These are phyloP conservation scores for Pugionium cornutum DNA, from an alignment of 345 rosid species.

Conservation along the genomic window DNA sequence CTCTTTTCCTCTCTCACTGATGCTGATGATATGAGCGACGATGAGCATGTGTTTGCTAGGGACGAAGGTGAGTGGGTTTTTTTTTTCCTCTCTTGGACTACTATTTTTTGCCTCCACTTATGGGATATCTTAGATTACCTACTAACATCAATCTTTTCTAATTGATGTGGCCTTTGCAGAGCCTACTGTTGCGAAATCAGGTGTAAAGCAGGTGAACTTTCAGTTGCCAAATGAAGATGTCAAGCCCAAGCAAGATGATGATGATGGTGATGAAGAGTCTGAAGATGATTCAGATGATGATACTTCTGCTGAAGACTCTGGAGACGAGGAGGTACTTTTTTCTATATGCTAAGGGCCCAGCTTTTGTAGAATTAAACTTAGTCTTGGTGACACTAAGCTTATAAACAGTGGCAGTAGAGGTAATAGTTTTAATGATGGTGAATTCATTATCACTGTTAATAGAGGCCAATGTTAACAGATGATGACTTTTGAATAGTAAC, in stretches of 20 bases:
- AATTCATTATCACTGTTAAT: no score
- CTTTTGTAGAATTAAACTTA: constrained; percentile 5
- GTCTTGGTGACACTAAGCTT: neutral
- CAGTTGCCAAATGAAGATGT: constrained; percentile 46
- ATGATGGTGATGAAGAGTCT: constrained; percentile 40
- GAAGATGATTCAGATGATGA: constrained; percentile 33
- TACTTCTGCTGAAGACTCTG: constrained; percentile 28
- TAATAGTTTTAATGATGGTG: neutral
- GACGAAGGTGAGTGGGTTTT: constrained; percentile 37
- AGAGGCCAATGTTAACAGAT: no score
- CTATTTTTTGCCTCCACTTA: neutral
- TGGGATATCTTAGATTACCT: constrained; percentile 1
- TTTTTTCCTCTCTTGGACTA: neutral
- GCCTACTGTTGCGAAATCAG: constrained; percentile 29
- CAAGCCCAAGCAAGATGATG: constrained; percentile 32
- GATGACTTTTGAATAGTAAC: no score
- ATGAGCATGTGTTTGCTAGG: constrained; percentile 25
- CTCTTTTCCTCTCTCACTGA: constrained; percentile 29
- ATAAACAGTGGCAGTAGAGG: no score
- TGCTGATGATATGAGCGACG: constrained; percentile 24
- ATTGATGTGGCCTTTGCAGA: constrained; percentile 34
- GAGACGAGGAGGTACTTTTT: constrained; percentile 32
- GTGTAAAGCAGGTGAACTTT: constrained; percentile 48
- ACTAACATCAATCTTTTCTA: constrained; percentile 1
- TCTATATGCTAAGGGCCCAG: neutral